Evolutionary conservation across 2,329 filamentous ascomycete genomes (phyloP).

Genomic region (Paracoccidioides lutzii): DNA sequence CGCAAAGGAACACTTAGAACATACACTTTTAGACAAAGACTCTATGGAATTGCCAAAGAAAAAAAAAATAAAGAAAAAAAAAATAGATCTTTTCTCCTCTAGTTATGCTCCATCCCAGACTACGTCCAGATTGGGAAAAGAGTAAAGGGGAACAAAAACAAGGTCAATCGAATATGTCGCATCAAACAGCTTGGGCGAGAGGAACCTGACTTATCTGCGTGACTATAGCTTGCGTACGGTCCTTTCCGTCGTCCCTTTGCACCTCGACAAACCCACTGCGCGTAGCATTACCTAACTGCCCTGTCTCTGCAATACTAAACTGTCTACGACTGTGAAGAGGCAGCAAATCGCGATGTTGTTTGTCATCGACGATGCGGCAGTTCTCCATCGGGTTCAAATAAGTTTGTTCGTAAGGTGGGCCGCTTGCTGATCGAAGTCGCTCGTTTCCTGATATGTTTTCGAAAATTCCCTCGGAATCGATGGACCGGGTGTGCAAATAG

Average conservation of each 20-base stretch:
- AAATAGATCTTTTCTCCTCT: background rate
- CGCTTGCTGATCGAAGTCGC: background rate
- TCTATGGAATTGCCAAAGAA: background rate
- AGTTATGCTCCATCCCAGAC: background rate
- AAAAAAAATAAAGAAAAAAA: background rate
- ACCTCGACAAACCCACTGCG: background rate
- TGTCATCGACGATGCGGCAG: background rate
- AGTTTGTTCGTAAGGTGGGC: background rate
- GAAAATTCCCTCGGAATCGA: background rate
- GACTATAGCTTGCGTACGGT: background rate
- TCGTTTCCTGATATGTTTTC: background rate
- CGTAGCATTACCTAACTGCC: conserved; percentile 4
- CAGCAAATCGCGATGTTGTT: conserved; percentile 3
- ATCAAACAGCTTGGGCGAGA: background rate
- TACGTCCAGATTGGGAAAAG: background rate
- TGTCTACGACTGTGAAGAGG: conserved; percentile 6
- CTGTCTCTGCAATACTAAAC: conserved; percentile 8
- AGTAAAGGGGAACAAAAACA: background rate
- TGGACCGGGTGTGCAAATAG: background rate
- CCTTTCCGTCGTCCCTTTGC: background rate
- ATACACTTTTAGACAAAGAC: background rate
- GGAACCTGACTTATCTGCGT: background rate
- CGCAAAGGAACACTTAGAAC: too few relatives aligned
- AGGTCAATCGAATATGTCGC: background rate
- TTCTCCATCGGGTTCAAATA: background rate